Conservation (phyloP, 495 filamentous ascomycete species). For the Acidomyces sp. region DNA sequence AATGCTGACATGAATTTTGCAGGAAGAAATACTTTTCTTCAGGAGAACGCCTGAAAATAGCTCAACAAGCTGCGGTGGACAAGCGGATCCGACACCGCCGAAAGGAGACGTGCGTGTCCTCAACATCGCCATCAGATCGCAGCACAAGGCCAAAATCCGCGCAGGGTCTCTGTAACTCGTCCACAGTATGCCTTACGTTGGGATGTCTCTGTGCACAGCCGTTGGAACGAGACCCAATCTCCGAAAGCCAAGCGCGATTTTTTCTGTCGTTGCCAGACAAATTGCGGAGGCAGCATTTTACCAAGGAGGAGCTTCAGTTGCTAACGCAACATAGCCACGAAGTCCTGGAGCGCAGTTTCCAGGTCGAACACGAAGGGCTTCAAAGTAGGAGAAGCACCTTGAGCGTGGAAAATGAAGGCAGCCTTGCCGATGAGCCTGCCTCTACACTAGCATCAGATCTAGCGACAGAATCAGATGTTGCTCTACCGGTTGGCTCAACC, state of each 20-base stretch:
- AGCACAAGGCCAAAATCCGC: not conserved
- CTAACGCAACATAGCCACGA: not conserved
- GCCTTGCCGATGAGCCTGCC: too few species aligned
- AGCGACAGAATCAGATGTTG: too few species aligned
- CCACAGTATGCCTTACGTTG: not conserved
- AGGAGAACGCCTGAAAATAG: slow-evolving; percentile 9
- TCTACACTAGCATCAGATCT: too few species aligned
- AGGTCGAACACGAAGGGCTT: not conserved
- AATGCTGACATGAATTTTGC: not conserved
- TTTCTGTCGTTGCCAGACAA: slow-evolving; percentile 59
- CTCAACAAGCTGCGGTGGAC: slow-evolving; percentile 9
- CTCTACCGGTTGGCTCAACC: too few species aligned
- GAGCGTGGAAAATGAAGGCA: not conserved
- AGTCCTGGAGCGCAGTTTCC: not conserved
- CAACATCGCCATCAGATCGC: slow-evolving; percentile 1
- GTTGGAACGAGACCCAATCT: not conserved
- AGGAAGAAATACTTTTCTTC: slow-evolving; percentile 18
- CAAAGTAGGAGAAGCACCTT: not conserved
- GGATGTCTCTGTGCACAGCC: not conserved
- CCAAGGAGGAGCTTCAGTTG: slow-evolving; percentile 46
- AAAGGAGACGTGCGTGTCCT: slow-evolving; percentile 4
- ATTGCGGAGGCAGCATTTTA: slow-evolving; percentile 56
- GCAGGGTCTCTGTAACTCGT: not conserved
- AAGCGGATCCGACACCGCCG: slow-evolving; percentile 3
- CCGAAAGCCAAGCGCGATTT: slow-evolving; percentile 44